Evolutionary conservation across 2,329 filamentous ascomycete genomes (phyloP).

Genomic region (Aureobasidium sp.): DNA sequence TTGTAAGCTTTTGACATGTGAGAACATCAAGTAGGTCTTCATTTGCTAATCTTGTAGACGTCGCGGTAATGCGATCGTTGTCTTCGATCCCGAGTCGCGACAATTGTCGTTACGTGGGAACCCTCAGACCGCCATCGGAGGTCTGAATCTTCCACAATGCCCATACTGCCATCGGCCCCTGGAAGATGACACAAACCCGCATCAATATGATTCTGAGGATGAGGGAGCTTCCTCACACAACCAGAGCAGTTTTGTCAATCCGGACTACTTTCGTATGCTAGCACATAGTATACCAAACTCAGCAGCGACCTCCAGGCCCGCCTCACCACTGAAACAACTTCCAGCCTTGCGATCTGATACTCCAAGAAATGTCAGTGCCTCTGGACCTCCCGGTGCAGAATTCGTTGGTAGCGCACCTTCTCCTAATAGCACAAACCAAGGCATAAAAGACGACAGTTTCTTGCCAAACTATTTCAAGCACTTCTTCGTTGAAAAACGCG

Average conservation of each 20-base stretch:
- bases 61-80: constrained; percentile 84
- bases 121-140: constrained; percentile 46
- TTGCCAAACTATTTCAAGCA: constrained; percentile 86
- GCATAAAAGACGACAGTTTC: constrained; percentile 80
- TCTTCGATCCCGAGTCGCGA: constrained; percentile 77
- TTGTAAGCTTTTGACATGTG: constrained; percentile 49
- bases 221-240: constrained; percentile 27
- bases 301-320: constrained; percentile 38
- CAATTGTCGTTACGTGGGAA: constrained; percentile 72
- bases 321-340: constrained; percentile 43
- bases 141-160: constrained; percentile 52
- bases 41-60: constrained; percentile 49
- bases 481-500: constrained; percentile 84
- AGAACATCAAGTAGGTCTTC: not conserved
- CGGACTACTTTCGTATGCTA: constrained; percentile 93
- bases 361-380: constrained; percentile 22
- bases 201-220: constrained; percentile 18
- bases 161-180: constrained; percentile 82
- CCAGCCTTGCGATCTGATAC: constrained; percentile 18
- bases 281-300: constrained; percentile 49
- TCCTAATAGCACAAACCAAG: constrained; percentile 40
- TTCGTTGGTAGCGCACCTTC: constrained; percentile 40
- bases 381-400: constrained; percentile 40
- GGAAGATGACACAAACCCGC: constrained; percentile 36
- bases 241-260: constrained; percentile 65